Base-by-base conservation (phyloP, 148 eudicot species). In the Polygonum aviculare region DNA sequence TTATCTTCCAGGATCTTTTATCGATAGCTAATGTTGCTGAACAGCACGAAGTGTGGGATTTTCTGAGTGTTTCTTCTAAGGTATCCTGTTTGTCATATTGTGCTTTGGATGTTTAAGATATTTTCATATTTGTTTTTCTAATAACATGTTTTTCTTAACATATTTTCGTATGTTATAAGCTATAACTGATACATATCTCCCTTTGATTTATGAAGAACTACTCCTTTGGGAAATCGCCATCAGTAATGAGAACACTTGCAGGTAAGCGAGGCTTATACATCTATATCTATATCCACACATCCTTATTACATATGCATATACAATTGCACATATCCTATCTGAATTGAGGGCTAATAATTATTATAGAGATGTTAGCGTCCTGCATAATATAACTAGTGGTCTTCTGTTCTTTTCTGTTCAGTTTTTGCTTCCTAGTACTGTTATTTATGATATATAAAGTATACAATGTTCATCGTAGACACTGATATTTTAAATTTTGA, bases 21-120 rank as follows among this genome's bases (percentile, higher is more conserved):
- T 89, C 99, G 74, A 95, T 95, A 77, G 96, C 99, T 74, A 95
- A 95, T 85, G 97, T 95, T 76, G 99, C 96, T 60, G 99, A 95
- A 84, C 99, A 90, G 83, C 99, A 95, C 80, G 97, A 95, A 88
- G 99, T 92, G 54, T 92, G 94, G 99, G 99, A 95, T 81, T 95
- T 95, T 85, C 83, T 95, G 71, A 88, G 97, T 84, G 90, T 77
- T 82, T 85, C 97, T 59, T 92, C 99, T 36, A 95, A 90, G 94
- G 99, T 95, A 69, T 78, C 81, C 50, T 31, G 41, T 49, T 77
- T 74, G 45, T 62, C 33, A 44, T 72, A 0, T 19, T 40, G 22
- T 71, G 50, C 41, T 16, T 15, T 44, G 74, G 45, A 26, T 41
- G n/a, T 72, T 72, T 12, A 72, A 19, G 51, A 41, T 9, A 19